Evolutionary conservation across 768 basidiomycete genomes (phyloP).

Genomic region (Xanthoconium purpureum): DNA sequence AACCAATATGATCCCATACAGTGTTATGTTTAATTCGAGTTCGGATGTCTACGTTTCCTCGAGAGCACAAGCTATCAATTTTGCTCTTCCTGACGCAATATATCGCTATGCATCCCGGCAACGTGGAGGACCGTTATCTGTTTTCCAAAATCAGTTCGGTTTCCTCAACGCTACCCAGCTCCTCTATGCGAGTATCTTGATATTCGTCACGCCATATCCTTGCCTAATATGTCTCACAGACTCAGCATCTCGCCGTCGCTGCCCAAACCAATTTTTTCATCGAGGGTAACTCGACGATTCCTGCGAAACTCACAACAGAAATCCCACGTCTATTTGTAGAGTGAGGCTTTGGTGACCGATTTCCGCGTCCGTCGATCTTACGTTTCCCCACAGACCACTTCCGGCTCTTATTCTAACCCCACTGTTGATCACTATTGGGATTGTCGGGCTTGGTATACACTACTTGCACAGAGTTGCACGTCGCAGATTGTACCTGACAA

Average conservation of each 20-base stretch:
- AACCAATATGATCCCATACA: constrained; percentile 14
- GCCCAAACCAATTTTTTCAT: constrained; percentile 64
- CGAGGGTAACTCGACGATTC: constrained; percentile 34
- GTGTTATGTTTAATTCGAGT: constrained; percentile 40
- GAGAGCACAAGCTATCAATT: constrained; percentile 45
- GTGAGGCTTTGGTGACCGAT: constrained; percentile 35
- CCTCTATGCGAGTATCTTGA: constrained; percentile 31
- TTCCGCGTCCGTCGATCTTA: constrained; percentile 1
- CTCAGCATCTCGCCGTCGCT: constrained; percentile 53
- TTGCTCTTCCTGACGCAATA: constrained; percentile 61
- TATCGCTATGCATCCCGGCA: constrained; percentile 48
- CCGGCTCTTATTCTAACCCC: constrained; percentile 49
- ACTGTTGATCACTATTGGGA: constrained; percentile 46
- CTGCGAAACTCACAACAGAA: constrained; percentile 40
- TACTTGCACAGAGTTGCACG: constrained; percentile 46
- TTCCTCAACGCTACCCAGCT: constrained; percentile 50
- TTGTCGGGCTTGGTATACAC: constrained; percentile 48
- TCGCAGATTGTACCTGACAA: constrained; percentile 47
- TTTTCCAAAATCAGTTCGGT: constrained; percentile 47
- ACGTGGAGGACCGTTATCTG: constrained; percentile 39
- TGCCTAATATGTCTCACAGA: constrained; percentile 34
- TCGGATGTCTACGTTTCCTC: constrained; percentile 47
- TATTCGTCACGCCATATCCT: background rate
- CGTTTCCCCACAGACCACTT: constrained; percentile 40
- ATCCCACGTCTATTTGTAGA: constrained; percentile 54